Evolutionary conservation across 345 rosid genomes (phyloP).

Genomic region (Linum lewisii): DNA sequence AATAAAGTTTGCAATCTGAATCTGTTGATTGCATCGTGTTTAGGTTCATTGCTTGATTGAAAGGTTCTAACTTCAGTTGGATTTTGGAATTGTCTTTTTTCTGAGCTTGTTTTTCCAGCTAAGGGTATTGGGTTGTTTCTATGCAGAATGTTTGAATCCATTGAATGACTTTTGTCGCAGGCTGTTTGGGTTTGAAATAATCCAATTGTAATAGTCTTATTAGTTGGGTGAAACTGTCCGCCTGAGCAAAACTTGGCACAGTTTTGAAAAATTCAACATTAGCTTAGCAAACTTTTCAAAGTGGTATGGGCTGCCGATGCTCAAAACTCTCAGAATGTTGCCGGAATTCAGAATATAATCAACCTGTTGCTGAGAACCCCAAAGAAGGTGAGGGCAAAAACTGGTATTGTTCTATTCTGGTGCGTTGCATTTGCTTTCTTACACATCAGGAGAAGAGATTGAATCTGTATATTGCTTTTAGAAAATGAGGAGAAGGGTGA

Average conservation of each 20-base stretch:
- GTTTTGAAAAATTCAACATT: background rate
- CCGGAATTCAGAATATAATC: background rate
- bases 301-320: slow-evolving; percentile 1
- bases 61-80: too few species aligned
- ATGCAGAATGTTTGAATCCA: background rate
- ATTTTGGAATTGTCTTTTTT: background rate
- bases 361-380: background rate
- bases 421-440: background rate
- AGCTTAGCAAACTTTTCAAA: background rate
- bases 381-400: background rate
- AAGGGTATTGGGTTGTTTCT: background rate
- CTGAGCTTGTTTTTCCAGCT: background rate
- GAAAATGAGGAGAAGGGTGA: slow-evolving; percentile 23
- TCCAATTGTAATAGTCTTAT: background rate
- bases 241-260: background rate
- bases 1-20: background rate
- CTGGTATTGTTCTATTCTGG: background rate
- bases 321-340: background rate
- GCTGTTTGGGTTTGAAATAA: background rate
- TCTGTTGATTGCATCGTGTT: background rate
- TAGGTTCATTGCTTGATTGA: too few species aligned
- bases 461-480: background rate
- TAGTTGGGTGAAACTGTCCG: background rate
- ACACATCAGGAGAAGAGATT: background rate
- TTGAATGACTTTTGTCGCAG: background rate